These are phyloP conservation scores for Cladosporium sp. DNA, from an alignment of 2,329 filamentous ascomycete species.

Conservation along the genomic window DNA sequence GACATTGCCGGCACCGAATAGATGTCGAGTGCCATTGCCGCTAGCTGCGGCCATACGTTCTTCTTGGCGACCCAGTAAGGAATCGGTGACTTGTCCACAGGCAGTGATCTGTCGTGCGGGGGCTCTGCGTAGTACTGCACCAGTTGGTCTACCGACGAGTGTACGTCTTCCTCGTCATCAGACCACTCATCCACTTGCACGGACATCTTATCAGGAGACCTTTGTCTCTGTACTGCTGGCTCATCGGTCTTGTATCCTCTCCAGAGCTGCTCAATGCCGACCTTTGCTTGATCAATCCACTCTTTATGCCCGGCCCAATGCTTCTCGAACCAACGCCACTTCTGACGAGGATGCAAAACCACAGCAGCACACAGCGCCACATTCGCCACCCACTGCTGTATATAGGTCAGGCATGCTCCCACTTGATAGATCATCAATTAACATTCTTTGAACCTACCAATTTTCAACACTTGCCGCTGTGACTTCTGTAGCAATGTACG, in stretches of 20 bases:
- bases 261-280: neutral
- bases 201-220: neutral
- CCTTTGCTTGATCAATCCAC: neutral
- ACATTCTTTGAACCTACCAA: no score
- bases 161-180: neutral
- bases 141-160: neutral
- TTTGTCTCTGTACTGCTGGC: neutral
- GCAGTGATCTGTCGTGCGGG: neutral
- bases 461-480: no score
- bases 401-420: no score
- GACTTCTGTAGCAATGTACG: no score
- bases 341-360: slow-evolving; percentile 5
- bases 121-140: neutral
- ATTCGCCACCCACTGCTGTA: no score
- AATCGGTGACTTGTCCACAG: neutral
- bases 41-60: neutral
- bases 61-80: neutral
- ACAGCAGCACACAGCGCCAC: neutral
- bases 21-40: neutral
- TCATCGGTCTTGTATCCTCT: neutral
- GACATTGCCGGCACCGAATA: neutral
- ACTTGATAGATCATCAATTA: no score
- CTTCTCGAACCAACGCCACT: neutral
- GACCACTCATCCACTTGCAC: neutral
- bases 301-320: neutral